phyloP scores from a whole-genome alignment of 768 basidiomycete species.

The Macrocybe gigantea region DNA sequence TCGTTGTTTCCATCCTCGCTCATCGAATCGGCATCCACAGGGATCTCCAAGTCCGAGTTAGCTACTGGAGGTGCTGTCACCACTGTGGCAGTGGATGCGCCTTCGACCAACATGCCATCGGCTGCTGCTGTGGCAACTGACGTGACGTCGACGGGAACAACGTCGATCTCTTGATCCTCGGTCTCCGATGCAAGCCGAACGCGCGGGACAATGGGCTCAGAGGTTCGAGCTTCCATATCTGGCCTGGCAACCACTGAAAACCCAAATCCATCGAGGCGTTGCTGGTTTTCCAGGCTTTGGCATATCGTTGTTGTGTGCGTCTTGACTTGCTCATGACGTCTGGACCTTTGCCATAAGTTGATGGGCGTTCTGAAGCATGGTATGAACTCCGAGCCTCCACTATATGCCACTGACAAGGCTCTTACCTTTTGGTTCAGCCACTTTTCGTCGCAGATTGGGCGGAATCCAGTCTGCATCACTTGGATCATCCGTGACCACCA shows the following conservation, averaged over 20 bases:
- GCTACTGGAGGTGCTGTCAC: not conserved
- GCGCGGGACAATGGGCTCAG: not conserved
- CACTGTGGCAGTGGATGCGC: not conserved
- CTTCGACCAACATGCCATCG: not conserved
- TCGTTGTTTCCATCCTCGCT: not conserved
- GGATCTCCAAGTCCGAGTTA: not conserved
- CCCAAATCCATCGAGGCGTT: not conserved
- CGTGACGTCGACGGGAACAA: not conserved
- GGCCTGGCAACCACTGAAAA: not conserved
- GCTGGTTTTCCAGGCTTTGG: not conserved
- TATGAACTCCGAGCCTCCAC: not conserved
- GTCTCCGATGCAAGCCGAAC: not conserved
- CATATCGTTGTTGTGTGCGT: not conserved
- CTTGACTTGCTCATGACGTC: slow-evolving; percentile 7
- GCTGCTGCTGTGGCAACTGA: not conserved
- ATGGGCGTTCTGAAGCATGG: slow-evolving; percentile 2
- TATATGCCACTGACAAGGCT: not conserved
- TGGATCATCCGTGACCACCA: no score
- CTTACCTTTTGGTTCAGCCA: not conserved
- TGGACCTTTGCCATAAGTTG: slow-evolving; percentile 6
- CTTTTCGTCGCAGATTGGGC: not conserved
- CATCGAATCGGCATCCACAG: not conserved
- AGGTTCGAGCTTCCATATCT: not conserved
- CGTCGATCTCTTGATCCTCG: not conserved
- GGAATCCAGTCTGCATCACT: slow-evolving; percentile 6